phyloP scores from a whole-genome alignment of 78 protist species.

The Planoprotostelium fungivorum region DNA sequence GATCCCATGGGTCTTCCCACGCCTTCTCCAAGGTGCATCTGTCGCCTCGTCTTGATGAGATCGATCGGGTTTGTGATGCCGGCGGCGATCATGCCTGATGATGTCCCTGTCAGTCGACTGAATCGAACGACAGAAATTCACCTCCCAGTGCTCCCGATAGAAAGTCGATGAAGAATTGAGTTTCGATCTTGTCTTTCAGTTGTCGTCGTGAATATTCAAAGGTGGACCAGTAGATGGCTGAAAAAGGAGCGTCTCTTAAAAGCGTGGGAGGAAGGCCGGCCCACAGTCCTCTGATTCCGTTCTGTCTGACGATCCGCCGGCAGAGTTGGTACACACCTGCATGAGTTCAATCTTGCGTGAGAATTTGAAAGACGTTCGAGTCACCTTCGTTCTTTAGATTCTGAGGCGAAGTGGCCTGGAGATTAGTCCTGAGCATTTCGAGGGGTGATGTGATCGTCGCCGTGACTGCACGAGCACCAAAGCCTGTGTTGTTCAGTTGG shows the following conservation, averaged over 20 bases:
- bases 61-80: conserved; percentile 74
- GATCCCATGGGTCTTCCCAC: neutral
- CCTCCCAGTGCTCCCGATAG: conserved; percentile 50
- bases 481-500: neutral
- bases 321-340: neutral
- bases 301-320: conserved; percentile 6
- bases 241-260: conserved; percentile 72
- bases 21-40: conserved; percentile 29
- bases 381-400: conserved; percentile 2
- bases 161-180: conserved; percentile 44
- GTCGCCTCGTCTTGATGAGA: conserved; percentile 71
- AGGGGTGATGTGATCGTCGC: conserved; percentile 59
- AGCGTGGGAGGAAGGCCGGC: conserved; percentile 70
- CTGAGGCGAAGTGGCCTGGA: conserved; percentile 39
- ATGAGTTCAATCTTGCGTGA: neutral
- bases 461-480: conserved; percentile 43
- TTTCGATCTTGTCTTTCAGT: neutral
- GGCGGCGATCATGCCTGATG: conserved; percentile 59
- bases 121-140: neutral
- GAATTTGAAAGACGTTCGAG: neutral
- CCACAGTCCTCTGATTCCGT: conserved; percentile 69
- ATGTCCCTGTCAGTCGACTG: neutral
- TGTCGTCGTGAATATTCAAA: conserved; percentile 28
- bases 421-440: conserved; percentile 62
- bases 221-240: conserved; percentile 74